Evolutionary conservation across 345 rosid species (phyloP).

Genomic region (Streptanthus diversifolius): DNA sequence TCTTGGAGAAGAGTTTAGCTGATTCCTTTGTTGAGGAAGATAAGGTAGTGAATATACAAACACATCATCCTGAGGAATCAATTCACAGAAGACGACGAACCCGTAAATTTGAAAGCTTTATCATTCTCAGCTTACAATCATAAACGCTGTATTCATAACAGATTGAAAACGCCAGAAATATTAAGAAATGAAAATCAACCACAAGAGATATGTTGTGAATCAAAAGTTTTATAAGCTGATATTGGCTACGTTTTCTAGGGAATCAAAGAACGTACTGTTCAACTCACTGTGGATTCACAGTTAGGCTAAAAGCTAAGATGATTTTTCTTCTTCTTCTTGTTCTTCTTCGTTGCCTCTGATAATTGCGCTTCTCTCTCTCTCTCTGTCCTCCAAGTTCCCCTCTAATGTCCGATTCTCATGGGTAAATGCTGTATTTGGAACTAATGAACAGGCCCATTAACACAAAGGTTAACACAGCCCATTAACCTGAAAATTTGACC

Average conservation of each 20-base stretch:
- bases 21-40: conserved; percentile 42
- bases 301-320: not conserved
- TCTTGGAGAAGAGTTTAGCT: conserved; percentile 26
- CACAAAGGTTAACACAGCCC: not conserved
- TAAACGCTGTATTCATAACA: not conserved
- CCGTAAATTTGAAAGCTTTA: not conserved
- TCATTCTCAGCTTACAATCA: not conserved
- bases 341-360: not conserved
- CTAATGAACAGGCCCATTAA: not conserved
- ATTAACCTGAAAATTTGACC: conserved; percentile 8
- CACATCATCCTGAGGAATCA: conserved; percentile 49
- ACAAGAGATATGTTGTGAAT: not conserved
- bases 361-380: conserved; percentile 12
- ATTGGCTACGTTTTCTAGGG: not conserved
- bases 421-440: conserved; percentile 4
- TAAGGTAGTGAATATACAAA: conserved; percentile 50
- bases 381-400: not conserved
- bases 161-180: not conserved
- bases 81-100: not conserved
- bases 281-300: conserved; percentile 5
- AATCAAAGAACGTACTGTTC: not conserved
- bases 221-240: not conserved
- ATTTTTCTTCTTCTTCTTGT: not conserved
- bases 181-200: not conserved
- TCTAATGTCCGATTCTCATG: not conserved